Percentiles rank a stretch among this genome's conserved stretches.
phyloP scores from a whole-genome alignment of 176 grass and related monocot genomes.

The Triticum timopheevii region DNA sequence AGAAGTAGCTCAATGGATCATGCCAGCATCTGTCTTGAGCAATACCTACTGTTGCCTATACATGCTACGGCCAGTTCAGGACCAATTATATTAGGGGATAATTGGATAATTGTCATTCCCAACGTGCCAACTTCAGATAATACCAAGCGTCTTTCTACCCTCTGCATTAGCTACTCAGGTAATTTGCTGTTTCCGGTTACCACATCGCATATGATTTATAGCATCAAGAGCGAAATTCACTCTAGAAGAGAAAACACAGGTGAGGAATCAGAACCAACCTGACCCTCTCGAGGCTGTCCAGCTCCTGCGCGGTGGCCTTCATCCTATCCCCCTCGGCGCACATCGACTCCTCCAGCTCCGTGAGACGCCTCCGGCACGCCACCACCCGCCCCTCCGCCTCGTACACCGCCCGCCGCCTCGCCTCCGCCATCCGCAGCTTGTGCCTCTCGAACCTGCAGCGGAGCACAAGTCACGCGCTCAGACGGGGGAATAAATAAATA shows the following conservation, averaged over 20 bases:
- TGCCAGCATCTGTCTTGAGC: background rate
- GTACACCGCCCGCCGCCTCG: slow-evolving; percentile 51
- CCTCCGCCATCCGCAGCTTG: slow-evolving; percentile 50
- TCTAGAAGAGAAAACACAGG: background rate
- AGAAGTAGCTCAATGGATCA: background rate
- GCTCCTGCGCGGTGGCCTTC: slow-evolving; percentile 50
- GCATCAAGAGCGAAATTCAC: background rate
- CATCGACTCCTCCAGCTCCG: slow-evolving; percentile 47
- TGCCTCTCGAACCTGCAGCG: slow-evolving; percentile 77
- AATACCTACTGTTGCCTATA: background rate
- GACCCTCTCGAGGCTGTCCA: slow-evolving; percentile 61
- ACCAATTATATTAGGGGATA: background rate
- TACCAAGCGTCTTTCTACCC: background rate
- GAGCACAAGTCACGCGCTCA: background rate
- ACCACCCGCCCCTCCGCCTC: slow-evolving; percentile 56
- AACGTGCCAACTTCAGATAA: background rate
- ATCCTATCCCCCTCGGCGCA: slow-evolving; percentile 48
- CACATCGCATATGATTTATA: background rate
- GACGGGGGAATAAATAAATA: background rate
- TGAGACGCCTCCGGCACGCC: slow-evolving; percentile 49
- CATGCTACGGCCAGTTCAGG: background rate
- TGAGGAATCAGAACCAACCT: slow-evolving; percentile 38
- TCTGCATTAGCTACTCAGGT: background rate
- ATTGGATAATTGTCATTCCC: background rate
- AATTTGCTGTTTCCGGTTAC: background rate